Conservation (phyloP, 2,329 filamentous ascomycete genomes). For the Mariannaea sp. region DNA sequence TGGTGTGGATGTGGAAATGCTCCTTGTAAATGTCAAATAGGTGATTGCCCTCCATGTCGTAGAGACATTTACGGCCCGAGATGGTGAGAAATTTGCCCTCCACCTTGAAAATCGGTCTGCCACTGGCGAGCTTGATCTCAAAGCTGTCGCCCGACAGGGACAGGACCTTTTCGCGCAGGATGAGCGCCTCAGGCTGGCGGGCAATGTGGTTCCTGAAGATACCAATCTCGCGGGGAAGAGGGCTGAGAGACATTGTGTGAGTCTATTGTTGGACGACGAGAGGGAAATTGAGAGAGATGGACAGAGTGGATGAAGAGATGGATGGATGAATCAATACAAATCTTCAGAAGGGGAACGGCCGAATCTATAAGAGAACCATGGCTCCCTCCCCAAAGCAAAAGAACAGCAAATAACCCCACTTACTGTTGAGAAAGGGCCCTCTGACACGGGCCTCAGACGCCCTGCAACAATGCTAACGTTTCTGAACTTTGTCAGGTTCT, state of each 20-base stretch:
- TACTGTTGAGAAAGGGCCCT: too few relatives aligned
- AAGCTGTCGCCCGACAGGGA: slow-evolving; percentile 69
- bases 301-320: too few relatives aligned
- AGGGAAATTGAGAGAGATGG: too few relatives aligned
- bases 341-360: too few relatives aligned
- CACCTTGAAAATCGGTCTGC: slow-evolving; percentile 59
- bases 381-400: too few relatives aligned
- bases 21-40: slow-evolving; percentile 65
- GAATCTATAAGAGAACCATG: too few relatives aligned
- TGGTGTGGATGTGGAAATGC: slow-evolving; percentile 54
- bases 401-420: too few relatives aligned
- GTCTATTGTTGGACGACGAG: too few relatives aligned
- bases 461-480: too few relatives aligned
- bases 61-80: slow-evolving; percentile 60
- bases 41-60: slow-evolving; percentile 56
- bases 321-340: too few relatives aligned
- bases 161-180: slow-evolving; percentile 65
- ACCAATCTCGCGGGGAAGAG: slow-evolving; percentile 43
- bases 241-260: slow-evolving; percentile 32
- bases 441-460: too few relatives aligned
- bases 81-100: slow-evolving; percentile 59
- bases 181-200: slow-evolving; percentile 51
- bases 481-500: too few relatives aligned
- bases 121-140: slow-evolving; percentile 60
- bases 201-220: slow-evolving; percentile 48